Percentiles rank a stretch among this genome's conserved stretches.
Conservation (phyloP, 257 asterid genomes). For the Solanum sejunctum region DNA sequence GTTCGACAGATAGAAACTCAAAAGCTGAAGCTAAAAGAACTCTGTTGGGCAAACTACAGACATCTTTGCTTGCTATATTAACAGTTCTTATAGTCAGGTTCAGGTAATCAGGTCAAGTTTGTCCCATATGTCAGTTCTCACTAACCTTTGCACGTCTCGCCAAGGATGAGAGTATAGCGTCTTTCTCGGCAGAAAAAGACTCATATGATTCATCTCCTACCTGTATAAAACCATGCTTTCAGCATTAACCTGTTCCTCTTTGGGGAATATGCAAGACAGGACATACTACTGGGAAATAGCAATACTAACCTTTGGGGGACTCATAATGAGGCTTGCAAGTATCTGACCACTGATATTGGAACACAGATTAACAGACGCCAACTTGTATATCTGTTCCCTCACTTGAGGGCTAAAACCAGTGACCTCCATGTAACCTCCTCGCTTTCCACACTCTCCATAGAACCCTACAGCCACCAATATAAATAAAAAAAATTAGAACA, state of each 20-base stretch:
- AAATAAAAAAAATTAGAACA: background rate
- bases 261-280: background rate
- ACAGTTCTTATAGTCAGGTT: background rate
- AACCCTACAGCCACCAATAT: constrained; percentile 38
- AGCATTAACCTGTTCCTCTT: background rate
- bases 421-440: constrained; percentile 98
- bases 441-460: constrained; percentile 93
- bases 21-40: background rate
- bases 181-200: constrained; percentile 69
- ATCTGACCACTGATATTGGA: constrained; percentile 95
- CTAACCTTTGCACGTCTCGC: constrained; percentile 91
- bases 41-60: background rate
- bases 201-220: constrained; percentile 91
- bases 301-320: constrained; percentile 64
- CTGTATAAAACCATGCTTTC: constrained; percentile 21
- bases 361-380: constrained; percentile 89
- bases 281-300: background rate
- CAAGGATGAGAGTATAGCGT: constrained; percentile 72
- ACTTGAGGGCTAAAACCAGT: constrained; percentile 83
- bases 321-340: constrained; percentile 94
- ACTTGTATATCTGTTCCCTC: constrained; percentile 86
- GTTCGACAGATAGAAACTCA: background rate
- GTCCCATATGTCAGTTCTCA: background rate
- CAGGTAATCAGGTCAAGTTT: background rate
- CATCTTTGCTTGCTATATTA: background rate